Evolutionary conservation across 1,139 yeast genomes (phyloP), one percentile per base, ranked within the genome.

Genomic region (Yamadazyma oceani): DNA sequence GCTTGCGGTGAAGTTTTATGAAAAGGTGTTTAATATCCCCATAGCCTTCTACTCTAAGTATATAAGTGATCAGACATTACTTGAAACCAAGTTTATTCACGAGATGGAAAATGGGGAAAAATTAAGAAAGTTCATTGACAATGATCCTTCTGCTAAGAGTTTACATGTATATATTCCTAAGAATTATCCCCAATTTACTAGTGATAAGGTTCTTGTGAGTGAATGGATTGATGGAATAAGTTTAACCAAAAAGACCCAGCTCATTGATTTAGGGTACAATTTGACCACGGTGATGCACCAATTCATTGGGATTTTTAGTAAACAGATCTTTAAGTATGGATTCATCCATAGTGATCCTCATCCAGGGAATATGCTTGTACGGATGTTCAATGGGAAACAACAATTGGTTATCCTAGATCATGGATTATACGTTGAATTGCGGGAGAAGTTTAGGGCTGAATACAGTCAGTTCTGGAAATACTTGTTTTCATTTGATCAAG

Each of bases 321-420:
- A 76, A 41, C 90, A 83, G 62, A 81, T 84, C 22, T 85, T 84
- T 56, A 67, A 73, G 30, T 85, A 86, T 76, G 94, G 94, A 6
- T 69, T 78, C 42, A 80, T 85, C 12, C 94, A 85, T 56, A 79
- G 89, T 36, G 95, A 85, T 55, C 87, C 92, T 5, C 95, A 85
- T 53, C 94, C 94, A 1, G 95, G 95, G 3, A 85, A 85, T 53
- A 59, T 85, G 43, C 55, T 85, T 41, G 76, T 80, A 2, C 61
- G 64, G 21, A 58, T 62, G 19, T 41, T 51, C 1, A 49, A 57
- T 1, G 68, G 69, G 8, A 60, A 64, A 32, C 85, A 80, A 52
- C 79, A 84, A 51, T 61, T 85, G 38, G 88, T 85, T 23, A 64
- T 85, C 32, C 61, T 85, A 33, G 95, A 85, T 54, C 94, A 85